phyloP scores from a whole-genome alignment of 768 basidiomycete species.

The Amanita inopinata region DNA sequence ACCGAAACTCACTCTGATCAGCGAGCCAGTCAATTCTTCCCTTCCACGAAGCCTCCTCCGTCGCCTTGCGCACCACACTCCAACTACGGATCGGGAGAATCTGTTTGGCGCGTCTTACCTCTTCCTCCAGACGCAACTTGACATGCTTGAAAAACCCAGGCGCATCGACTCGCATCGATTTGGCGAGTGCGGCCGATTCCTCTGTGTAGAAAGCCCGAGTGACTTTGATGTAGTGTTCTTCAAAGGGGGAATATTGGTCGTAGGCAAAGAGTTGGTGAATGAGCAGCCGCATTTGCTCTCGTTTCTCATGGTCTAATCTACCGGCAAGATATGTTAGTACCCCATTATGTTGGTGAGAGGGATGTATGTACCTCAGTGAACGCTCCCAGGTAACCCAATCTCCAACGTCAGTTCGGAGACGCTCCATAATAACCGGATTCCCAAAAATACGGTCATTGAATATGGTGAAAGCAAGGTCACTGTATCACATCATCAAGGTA shows the following conservation, averaged over 20 bases:
- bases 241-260: constrained; percentile 49
- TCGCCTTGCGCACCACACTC: constrained; percentile 38
- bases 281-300: constrained; percentile 37
- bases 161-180: constrained; percentile 31
- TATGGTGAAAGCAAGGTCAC: constrained; percentile 46
- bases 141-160: constrained; percentile 45
- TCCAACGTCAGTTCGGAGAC: constrained; percentile 34
- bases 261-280: constrained; percentile 48
- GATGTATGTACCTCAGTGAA: constrained; percentile 23
- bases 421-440: constrained; percentile 30
- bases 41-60: constrained; percentile 42
- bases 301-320: constrained; percentile 29
- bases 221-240: constrained; percentile 40
- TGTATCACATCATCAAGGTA: constrained; percentile 17
- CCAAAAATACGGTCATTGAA: constrained; percentile 45
- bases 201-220: constrained; percentile 43
- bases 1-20: constrained; percentile 19
- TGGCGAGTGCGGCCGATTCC: constrained; percentile 35
- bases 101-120: constrained; percentile 41
- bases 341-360: neutral
- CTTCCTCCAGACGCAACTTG: constrained; percentile 39
- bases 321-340: neutral
- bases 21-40: constrained; percentile 31
- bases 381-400: constrained; percentile 52
- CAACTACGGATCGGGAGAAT: constrained; percentile 44